Evolutionary conservation across 768 basidiomycete species (phyloP).

Genomic region (Xanthoconium purpureum): DNA sequence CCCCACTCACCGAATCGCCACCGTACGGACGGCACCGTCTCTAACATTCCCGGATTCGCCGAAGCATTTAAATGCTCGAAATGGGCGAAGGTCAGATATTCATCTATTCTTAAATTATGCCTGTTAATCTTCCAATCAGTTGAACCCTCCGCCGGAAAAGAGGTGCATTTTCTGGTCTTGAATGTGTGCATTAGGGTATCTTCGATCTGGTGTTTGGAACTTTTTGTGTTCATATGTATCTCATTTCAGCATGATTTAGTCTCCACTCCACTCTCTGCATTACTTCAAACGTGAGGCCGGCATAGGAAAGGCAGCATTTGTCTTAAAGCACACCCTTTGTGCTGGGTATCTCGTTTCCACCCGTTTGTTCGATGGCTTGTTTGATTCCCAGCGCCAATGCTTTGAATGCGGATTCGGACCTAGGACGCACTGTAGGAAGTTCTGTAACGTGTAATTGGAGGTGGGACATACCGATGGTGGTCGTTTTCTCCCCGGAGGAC

Average conservation of each 20-base stretch:
- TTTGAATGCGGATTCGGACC: conserved; percentile 98
- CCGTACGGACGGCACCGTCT: conserved; percentile 83
- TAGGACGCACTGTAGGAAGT: conserved; percentile 31
- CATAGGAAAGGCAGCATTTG: neutral
- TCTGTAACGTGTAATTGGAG: neutral
- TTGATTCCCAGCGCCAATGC: conserved; percentile 93
- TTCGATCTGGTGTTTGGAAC: conserved; percentile 1
- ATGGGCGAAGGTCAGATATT: conserved; percentile 60
- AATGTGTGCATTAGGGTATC: conserved; percentile 7
- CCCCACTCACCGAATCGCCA: conserved; percentile 82
- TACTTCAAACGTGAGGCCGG: neutral
- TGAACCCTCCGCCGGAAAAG: conserved; percentile 79
- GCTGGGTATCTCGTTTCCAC: conserved; percentile 87
- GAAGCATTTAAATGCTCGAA: conserved; percentile 79
- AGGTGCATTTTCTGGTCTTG: conserved; percentile 80
- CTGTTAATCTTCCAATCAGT: conserved; percentile 36
- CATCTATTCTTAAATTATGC: neutral
- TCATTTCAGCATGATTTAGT: conserved; percentile 5
- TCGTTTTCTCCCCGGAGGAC: conserved; percentile 95
- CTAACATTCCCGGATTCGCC: conserved; percentile 86
- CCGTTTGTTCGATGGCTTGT: conserved; percentile 89
- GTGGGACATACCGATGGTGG: conserved; percentile 78
- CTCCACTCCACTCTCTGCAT: neutral
- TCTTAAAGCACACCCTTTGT: conserved; percentile 90
- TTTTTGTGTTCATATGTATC: conserved; percentile 17